Percentiles rank a stretch among this genome's conserved stretches.
phyloP scores from a whole-genome alignment of 1,284 basidiomycete genomes.

The Fomitopsis schrenkii region DNA sequence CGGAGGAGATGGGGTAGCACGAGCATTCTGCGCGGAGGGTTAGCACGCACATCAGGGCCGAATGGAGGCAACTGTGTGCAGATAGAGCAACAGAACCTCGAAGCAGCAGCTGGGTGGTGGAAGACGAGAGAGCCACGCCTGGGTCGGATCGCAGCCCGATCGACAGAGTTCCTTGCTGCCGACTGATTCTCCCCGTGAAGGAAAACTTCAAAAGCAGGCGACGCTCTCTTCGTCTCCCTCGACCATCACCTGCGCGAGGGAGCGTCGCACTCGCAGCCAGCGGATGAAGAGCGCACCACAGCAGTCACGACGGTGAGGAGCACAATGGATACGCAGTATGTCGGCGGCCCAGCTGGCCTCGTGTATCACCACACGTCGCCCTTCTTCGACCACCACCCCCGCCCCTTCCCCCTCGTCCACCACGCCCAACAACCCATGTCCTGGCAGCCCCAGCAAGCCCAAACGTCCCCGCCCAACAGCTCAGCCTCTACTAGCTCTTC shows the following conservation, averaged over 20 bases:
- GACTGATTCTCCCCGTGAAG: slow-evolving; percentile 8
- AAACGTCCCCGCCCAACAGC: slow-evolving; percentile 15
- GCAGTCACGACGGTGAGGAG: slow-evolving; percentile 11
- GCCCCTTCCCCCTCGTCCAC: slow-evolving; percentile 11
- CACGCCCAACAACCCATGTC: slow-evolving; percentile 17
- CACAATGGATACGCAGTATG: slow-evolving; percentile 24
- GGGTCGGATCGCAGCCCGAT: slow-evolving; percentile 12
- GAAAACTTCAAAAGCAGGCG: slow-evolving; percentile 10
- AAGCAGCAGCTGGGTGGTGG: slow-evolving; percentile 6
- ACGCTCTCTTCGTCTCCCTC: slow-evolving; percentile 14
- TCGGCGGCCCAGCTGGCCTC: slow-evolving; percentile 15
- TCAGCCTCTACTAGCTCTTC: slow-evolving; percentile 20
- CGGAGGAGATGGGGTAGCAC: neutral
- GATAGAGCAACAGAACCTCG: slow-evolving; percentile 7
- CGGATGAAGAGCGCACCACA: neutral
- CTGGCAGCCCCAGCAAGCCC: slow-evolving; percentile 16
- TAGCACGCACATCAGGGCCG: neutral
- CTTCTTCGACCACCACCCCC: slow-evolving; percentile 13
- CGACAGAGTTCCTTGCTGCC: slow-evolving; percentile 5
- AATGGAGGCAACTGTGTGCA: neutral
- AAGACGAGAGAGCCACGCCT: neutral
- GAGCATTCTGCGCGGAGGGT: neutral
- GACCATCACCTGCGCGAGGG: slow-evolving; percentile 15
- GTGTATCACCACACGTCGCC: slow-evolving; percentile 23
- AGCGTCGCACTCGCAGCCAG: slow-evolving; percentile 1